These are phyloP conservation scores for Podospora pseudocomata DNA, from an alignment of 495 filamentous ascomycete genomes.

Conservation along the genomic window DNA sequence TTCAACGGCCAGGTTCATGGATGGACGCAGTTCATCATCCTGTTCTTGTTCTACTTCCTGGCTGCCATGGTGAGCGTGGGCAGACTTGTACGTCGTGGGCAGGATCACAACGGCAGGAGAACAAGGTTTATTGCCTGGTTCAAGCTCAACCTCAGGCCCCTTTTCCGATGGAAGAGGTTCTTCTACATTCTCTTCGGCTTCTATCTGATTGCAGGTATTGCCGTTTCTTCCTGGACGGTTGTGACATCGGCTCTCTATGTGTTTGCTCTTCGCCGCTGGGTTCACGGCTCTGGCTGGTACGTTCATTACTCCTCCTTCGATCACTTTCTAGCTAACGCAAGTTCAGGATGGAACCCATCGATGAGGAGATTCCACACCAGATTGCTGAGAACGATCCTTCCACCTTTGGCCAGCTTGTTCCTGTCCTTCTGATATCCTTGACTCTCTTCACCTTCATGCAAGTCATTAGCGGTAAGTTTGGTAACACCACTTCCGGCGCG, in stretches of 20 bases:
- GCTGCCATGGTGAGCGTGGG: constrained; percentile 27
- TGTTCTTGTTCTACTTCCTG: constrained; percentile 29
- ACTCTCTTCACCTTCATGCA: constrained; percentile 38
- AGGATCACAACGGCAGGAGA: constrained; percentile 18
- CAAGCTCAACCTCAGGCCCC: not conserved
- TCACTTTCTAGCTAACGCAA: not conserved
- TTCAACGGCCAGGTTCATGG: constrained; percentile 30
- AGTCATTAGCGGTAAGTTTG: constrained; percentile 32
- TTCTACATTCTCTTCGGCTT: constrained; percentile 24
- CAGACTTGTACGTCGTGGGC: constrained; percentile 25
- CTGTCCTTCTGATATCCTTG: constrained; percentile 34
- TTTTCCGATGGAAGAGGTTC: constrained; percentile 17
- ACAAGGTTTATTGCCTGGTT: constrained; percentile 7
- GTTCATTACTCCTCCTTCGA: not conserved
- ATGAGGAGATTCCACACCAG: constrained; percentile 17
- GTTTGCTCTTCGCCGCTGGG: constrained; percentile 29
- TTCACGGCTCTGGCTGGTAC: constrained; percentile 31
- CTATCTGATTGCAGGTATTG: constrained; percentile 28
- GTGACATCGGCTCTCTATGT: constrained; percentile 28
- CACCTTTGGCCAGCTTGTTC: constrained; percentile 41
- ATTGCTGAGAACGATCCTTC: constrained; percentile 36
- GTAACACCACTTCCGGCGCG: not conserved
- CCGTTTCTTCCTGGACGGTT: constrained; percentile 20
- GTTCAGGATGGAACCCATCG: constrained; percentile 11
- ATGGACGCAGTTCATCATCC: constrained; percentile 30